phyloP scores from a whole-genome alignment of 2,329 filamentous ascomycete species.

The Ceratocystis cubensis region DNA sequence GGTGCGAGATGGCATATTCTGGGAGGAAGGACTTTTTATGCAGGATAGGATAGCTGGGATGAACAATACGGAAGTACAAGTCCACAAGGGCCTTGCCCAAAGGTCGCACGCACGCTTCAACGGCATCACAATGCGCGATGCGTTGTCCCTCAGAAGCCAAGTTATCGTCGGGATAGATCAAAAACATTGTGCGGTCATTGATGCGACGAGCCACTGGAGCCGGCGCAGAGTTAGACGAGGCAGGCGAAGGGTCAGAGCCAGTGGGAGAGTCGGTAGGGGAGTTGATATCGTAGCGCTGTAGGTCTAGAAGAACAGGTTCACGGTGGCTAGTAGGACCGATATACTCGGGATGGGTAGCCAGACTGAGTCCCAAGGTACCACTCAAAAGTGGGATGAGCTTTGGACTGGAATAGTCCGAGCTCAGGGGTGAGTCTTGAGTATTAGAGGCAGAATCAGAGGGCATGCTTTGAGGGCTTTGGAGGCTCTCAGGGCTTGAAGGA shows the following conservation, averaged over 20 bases:
- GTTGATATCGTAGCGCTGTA: slow-evolving; percentile 40
- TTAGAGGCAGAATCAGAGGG: neutral
- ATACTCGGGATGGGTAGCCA: slow-evolving; percentile 47
- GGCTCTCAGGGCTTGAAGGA: neutral
- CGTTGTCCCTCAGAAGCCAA: slow-evolving; percentile 31
- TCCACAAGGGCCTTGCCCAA: slow-evolving; percentile 46
- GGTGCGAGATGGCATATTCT: slow-evolving; percentile 39
- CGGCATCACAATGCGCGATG: slow-evolving; percentile 34
- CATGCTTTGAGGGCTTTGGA: slow-evolving; percentile 6
- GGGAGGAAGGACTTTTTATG: slow-evolving; percentile 43
- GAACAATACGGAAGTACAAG: slow-evolving; percentile 45
- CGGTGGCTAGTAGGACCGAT: slow-evolving; percentile 48
- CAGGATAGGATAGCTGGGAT: slow-evolving; percentile 40
- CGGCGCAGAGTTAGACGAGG: slow-evolving; percentile 17
- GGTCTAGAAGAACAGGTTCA: slow-evolving; percentile 43
- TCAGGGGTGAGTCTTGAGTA: slow-evolving; percentile 7
- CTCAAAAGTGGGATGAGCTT: slow-evolving; percentile 27
- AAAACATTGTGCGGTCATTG: slow-evolving; percentile 29
- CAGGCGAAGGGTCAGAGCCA: slow-evolving; percentile 15
- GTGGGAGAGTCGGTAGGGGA: neutral
- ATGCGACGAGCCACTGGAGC: slow-evolving; percentile 27
- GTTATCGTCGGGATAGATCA: slow-evolving; percentile 29
- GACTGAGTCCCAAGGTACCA: slow-evolving; percentile 42
- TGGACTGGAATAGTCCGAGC: slow-evolving; percentile 11
- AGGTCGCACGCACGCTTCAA: slow-evolving; percentile 37